phyloP scores from a whole-genome alignment of 306 rosid species.

The Inga leiocalycina region DNA sequence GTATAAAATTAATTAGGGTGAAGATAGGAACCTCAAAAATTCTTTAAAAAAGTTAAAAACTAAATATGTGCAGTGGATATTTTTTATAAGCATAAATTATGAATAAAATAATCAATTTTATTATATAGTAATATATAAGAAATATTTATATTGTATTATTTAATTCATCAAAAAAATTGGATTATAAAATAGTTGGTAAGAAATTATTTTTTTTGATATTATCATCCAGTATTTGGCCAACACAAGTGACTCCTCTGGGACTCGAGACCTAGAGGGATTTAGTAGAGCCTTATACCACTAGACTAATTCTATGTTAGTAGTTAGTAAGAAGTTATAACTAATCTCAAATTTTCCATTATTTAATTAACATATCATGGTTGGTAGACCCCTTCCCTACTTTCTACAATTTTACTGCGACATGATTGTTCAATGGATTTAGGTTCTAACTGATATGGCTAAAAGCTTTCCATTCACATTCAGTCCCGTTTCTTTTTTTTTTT shows the following conservation, averaged over 20 bases:
- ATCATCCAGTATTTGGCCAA: too few species aligned
- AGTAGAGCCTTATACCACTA: too few species aligned
- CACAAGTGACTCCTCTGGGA: too few species aligned
- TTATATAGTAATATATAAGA: neutral
- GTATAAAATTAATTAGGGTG: neutral
- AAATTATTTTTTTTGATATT: neutral
- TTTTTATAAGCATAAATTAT: neutral
- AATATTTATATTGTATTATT: neutral
- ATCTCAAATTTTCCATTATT: neutral
- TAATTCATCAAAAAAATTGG: neutral
- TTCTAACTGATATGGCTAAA: slow-evolving; percentile 50
- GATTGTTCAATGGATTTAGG: slow-evolving; percentile 67
- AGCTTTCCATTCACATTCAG: slow-evolving; percentile 21
- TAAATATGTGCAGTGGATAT: neutral
- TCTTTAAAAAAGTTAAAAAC: neutral
- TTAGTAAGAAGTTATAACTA: neutral
- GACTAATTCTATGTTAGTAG: too few species aligned
- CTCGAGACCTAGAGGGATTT: too few species aligned
- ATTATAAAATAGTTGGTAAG: neutral
- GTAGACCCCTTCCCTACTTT: slow-evolving; percentile 58
- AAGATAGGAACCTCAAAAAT: neutral
- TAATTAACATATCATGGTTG: slow-evolving; percentile 40
- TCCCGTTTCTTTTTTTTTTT: neutral
- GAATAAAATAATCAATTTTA: neutral
- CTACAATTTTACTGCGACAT: slow-evolving; percentile 58